Conservation (phyloP, 1,284 basidiomycete species). For the Apiotrichum sp. region DNA sequence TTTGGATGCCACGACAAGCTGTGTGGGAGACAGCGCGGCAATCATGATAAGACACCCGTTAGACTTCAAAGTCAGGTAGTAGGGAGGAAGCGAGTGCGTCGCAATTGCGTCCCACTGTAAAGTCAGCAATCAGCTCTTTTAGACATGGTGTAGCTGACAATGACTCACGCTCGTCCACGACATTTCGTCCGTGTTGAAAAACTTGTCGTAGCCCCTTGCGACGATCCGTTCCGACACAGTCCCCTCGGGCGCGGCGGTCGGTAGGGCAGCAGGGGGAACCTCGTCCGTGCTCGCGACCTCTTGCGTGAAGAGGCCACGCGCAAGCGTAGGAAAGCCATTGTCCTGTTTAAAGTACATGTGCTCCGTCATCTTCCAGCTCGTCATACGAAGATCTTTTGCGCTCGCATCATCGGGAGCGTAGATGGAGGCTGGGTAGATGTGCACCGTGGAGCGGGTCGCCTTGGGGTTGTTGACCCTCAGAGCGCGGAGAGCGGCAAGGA, state of each 20-base stretch:
- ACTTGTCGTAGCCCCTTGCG: slow-evolving; percentile 94
- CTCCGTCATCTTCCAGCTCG: slow-evolving; percentile 94
- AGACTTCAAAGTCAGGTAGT: slow-evolving; percentile 85
- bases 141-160: no score
- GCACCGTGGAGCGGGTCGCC: slow-evolving; percentile 33
- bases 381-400: slow-evolving; percentile 47
- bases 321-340: slow-evolving; percentile 84
- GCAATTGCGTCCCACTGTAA: slow-evolving; percentile 74
- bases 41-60: slow-evolving; percentile 99
- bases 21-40: slow-evolving; percentile 67
- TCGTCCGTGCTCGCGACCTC: slow-evolving; percentile 32
- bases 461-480: slow-evolving; percentile 32
- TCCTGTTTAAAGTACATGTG: slow-evolving; percentile 83
- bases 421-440: slow-evolving; percentile 34
- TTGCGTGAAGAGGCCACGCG: slow-evolving; percentile 75
- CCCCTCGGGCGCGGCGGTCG: slow-evolving; percentile 15
- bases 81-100: slow-evolving; percentile 68
- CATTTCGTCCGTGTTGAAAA: slow-evolving; percentile 96
- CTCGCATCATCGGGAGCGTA: slow-evolving; percentile 22
- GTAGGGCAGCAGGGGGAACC: slow-evolving; percentile 25
- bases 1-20: slow-evolving; percentile 85
- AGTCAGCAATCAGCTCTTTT: not conserved
- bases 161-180: slow-evolving; percentile 79
- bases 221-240: slow-evolving; percentile 59
- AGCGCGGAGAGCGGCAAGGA: slow-evolving; percentile 31